Evolutionary conservation across 2,329 filamentous ascomycete genomes (phyloP).

Genomic region (Fonsecaea multimorphosa): DNA sequence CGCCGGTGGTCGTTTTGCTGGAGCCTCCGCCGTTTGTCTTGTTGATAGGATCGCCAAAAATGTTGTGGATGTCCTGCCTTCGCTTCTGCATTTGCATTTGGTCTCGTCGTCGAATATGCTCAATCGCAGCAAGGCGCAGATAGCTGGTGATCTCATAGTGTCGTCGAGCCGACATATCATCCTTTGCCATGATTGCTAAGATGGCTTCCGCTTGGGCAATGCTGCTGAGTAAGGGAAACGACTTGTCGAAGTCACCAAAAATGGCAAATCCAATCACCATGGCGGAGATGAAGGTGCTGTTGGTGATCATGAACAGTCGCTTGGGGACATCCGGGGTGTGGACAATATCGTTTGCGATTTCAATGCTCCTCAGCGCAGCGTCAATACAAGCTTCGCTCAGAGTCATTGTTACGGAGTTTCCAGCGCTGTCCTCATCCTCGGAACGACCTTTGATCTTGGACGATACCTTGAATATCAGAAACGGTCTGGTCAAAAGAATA

Average conservation of each 20-base stretch:
- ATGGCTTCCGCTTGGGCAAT: slow-evolving; percentile 39
- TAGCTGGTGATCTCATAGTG: slow-evolving; percentile 47
- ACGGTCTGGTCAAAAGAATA: slow-evolving; percentile 60
- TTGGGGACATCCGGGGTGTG: slow-evolving; percentile 38
- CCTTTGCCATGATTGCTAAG: slow-evolving; percentile 36
- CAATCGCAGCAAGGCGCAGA: slow-evolving; percentile 47
- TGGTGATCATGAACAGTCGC: slow-evolving; percentile 39
- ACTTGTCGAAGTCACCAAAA: slow-evolving; percentile 41
- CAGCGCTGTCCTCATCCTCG: slow-evolving; percentile 29
- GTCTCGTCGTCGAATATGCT: slow-evolving; percentile 48
- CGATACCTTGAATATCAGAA: slow-evolving; percentile 59
- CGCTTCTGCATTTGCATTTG: slow-evolving; percentile 49
- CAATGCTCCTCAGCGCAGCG: slow-evolving; percentile 47
- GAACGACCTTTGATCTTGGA: slow-evolving; percentile 36
- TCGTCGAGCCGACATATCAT: slow-evolving; percentile 38
- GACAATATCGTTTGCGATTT: slow-evolving; percentile 39
- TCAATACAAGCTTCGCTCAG: slow-evolving; percentile 52
- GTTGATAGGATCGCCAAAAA: slow-evolving; percentile 46
- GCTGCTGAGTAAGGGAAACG: slow-evolving; percentile 40
- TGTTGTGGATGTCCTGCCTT: slow-evolving; percentile 50
- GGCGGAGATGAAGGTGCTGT: slow-evolving; percentile 38
- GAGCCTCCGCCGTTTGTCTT: slow-evolving; percentile 25
- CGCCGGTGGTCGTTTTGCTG: slow-evolving; percentile 20
- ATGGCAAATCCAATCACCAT: slow-evolving; percentile 40
- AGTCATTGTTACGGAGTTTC: slow-evolving; percentile 37